Base-by-base conservation (phyloP, 1,284 basidiomycete species). In the Sanghuangporus weigelae region DNA sequence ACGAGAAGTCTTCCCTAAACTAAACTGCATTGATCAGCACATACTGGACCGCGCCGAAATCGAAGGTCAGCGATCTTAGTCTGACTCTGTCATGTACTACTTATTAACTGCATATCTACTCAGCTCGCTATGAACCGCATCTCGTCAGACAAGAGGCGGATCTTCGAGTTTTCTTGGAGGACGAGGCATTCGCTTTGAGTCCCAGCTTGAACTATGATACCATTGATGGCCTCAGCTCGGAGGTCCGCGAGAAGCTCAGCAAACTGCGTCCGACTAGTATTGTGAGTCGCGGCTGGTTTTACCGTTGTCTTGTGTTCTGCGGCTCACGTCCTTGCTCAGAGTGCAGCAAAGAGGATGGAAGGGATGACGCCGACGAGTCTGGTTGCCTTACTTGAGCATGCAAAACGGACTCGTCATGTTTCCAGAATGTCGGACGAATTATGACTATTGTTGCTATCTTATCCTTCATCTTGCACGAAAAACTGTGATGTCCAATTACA, bases 261-360 rank as follows among this genome's bases (percentile, higher is more conserved):
- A 74, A 69, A 2, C 80, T 89, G 14, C 77, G 83, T 42, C 93
- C 93, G 0, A 80, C 80, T 8, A 93, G 84, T 42, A 83, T 95
- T 62, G 89, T 92, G 67, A 73, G 60, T n/a, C 16, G 39, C 10
- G 7, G 54, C 11, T 66, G 8, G 35, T 7, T 39, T 4, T 10
- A 23, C 44, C 3, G 7, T 31, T 26, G 19, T 1, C 7, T 26
- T 44, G 19, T 11, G n/a, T 35, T 51, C 26, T 60, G 7, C 14
- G 38, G 21, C 35, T 44, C 3, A 36, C 38, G 21, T 55, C 16
- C 5, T 54, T 65, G 21, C 19, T 57, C 57, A 93, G 91, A 92
- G 92, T 23, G 87, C 89, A 12, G 92, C 88, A 16, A 92, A 92
- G 72, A 78, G 92, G 39, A 92, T 94, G 85, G 92, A 94, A 69